Conservation (phyloP, 495 filamentous ascomycete genomes). For the Aspergillus incahuasiensis region DNA sequence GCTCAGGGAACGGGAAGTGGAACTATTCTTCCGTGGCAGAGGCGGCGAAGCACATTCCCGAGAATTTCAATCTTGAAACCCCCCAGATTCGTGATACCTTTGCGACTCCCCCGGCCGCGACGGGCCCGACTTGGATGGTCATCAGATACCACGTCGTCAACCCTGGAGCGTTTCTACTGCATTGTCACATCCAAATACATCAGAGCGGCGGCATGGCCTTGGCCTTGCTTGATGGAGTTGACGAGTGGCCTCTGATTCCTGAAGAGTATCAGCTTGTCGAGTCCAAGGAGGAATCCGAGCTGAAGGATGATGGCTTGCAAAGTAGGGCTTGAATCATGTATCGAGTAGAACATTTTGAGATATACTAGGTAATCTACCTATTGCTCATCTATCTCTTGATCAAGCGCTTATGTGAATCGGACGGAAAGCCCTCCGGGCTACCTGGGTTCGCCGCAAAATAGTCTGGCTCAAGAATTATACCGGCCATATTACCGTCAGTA, state of each 20-base stretch:
- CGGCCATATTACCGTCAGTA: too few species aligned
- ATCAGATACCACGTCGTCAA: constrained; percentile 55
- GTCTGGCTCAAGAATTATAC: too few species aligned
- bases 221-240: constrained; percentile 53
- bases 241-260: constrained; percentile 47
- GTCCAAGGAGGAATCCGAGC: neutral
- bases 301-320: neutral
- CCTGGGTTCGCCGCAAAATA: too few species aligned
- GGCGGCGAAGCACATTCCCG: constrained; percentile 39
- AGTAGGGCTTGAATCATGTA: too few species aligned
- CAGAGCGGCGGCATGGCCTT: constrained; percentile 53
- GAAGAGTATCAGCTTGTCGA: constrained; percentile 18
- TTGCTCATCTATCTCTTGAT: too few species aligned
- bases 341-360: too few species aligned
- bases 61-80: constrained; percentile 51
- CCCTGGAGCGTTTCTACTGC: constrained; percentile 54
- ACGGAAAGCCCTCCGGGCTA: too few species aligned
- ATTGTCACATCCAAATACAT: constrained; percentile 60
- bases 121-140: constrained; percentile 45
- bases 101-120: constrained; percentile 30
- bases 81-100: constrained; percentile 51
- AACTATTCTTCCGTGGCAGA: constrained; percentile 49
- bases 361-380: too few species aligned
- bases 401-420: too few species aligned
- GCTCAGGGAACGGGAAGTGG: constrained; percentile 44